Base-by-base conservation (phyloP, 2,329 filamentous ascomycete genomes). In the Monosporascus cannonballus region DNA sequence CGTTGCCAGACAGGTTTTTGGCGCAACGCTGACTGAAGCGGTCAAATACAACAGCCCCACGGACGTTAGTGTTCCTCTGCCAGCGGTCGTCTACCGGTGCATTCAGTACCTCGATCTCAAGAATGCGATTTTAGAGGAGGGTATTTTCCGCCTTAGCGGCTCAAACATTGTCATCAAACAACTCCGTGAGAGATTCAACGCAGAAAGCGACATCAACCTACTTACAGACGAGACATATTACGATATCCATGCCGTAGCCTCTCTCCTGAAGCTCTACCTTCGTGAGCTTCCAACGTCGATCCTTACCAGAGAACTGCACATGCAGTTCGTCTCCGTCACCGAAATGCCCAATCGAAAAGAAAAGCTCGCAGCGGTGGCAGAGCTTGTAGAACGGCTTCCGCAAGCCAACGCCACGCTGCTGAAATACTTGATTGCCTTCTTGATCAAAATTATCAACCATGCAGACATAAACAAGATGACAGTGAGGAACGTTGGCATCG, bases 401-500 rank as follows among this genome's bases (percentile, higher is more conserved):
- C 77, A 80, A 55, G 83, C 87, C 37, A 99, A 99, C 58, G 82
- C 86, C 47, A 85, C 89, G 3, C 76, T 99, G 44, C 77, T 99
- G 39, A 86, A 87, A 63, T 91, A 95, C 57, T 75, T 99, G 51
- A 89, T 93, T 47, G 84, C 88, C 3, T 96, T 96, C 72, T 73
- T 99, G 62, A 90, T 96, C 66, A 87, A 88, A 64, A 93, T 99
- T 62, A 90, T 96, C 65, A 91, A 94, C 70, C 91, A 96, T 62
- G 79, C 90, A 6, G 86, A 89, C 61, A 77, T 87, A 56, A 99
- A 99, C 76, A 97, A 96, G 77, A 99, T 99, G 94, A 96, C 89
- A 11, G 89, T 96, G 50, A 86, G 93, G 59, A 99, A 99, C 65
- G 90, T 99, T 51, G 93, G 94, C 58, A 97, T 99, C 62, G 93